Evolutionary conservation across 495 filamentous ascomycete genomes (phyloP).

Genomic region (Neurospora sp.): DNA sequence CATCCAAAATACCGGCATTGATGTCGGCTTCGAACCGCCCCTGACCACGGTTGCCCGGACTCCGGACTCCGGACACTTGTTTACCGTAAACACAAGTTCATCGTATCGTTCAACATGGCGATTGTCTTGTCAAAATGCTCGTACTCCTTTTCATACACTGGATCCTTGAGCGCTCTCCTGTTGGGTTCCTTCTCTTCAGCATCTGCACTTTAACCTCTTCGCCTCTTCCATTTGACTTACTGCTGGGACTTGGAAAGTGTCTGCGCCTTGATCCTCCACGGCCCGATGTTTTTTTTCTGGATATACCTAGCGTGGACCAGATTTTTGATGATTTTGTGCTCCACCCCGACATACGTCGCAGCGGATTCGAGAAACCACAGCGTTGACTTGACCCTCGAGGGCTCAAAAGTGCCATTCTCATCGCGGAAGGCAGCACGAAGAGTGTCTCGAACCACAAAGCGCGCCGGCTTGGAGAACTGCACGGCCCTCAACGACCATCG

Average conservation of each 20-base stretch:
- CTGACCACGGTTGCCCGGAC: neutral
- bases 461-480: conserved; percentile 68
- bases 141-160: conserved; percentile 21
- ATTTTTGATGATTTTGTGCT: conserved; percentile 74
- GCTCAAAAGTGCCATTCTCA: conserved; percentile 43
- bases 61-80: conserved; percentile 20
- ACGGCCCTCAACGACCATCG: conserved; percentile 65
- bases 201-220: neutral
- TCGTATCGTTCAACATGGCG: conserved; percentile 60
- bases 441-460: conserved; percentile 52
- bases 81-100: conserved; percentile 59
- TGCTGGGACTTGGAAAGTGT: neutral
- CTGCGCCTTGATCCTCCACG: conserved; percentile 1
- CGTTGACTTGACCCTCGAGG: conserved; percentile 57
- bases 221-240: conserved; percentile 3
- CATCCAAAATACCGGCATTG: neutral
- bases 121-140: conserved; percentile 57
- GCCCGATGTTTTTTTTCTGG: neutral
- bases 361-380: conserved; percentile 68
- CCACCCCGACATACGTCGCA: conserved; percentile 52
- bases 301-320: conserved; percentile 49
- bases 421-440: conserved; percentile 65
- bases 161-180: neutral
- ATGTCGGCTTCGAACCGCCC: neutral
- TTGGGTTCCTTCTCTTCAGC: neutral